Evolutionary conservation across 495 filamentous ascomycete species (phyloP).

Genomic region (Annulohypoxylon maeteangense): DNA sequence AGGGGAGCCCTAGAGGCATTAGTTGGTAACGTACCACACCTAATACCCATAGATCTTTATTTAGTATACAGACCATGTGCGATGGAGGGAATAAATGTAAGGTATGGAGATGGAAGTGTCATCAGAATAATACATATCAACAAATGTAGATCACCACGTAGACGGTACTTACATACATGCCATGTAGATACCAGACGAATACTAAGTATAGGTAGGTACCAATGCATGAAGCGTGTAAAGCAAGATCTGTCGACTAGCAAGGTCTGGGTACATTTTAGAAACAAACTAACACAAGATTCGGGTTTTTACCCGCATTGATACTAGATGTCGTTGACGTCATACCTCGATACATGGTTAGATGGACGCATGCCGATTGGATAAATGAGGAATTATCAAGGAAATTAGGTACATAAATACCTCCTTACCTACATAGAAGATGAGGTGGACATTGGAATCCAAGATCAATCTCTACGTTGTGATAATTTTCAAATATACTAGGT

Average conservation of each 20-base stretch:
- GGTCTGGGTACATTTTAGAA: not conserved
- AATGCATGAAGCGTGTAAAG: too few species aligned
- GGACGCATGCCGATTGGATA: not conserved
- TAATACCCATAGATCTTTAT: slow-evolving; percentile 9
- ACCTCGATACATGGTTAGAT: not conserved
- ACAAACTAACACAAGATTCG: not conserved
- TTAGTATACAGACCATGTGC: slow-evolving; percentile 27
- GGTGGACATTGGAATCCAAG: too few species aligned
- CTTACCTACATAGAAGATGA: too few species aligned
- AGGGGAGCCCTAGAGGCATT: not conserved
- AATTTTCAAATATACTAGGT: not conserved
- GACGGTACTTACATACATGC: too few species aligned
- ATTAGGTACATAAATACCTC: not conserved
- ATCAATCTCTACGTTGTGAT: too few species aligned
- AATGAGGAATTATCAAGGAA: not conserved
- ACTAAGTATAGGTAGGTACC: not conserved
- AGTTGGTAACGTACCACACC: not conserved
- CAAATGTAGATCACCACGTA: not conserved
- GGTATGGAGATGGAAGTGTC: not conserved
- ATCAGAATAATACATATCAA: not conserved
- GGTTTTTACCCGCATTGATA: slow-evolving; percentile 2
- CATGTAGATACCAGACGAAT: too few species aligned
- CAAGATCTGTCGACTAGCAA: not conserved
- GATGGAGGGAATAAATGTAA: not conserved
- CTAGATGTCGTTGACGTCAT: slow-evolving; percentile 31